Conservation (phyloP, 208 protist genomes). For the Wallacemonas sp. region DNA sequence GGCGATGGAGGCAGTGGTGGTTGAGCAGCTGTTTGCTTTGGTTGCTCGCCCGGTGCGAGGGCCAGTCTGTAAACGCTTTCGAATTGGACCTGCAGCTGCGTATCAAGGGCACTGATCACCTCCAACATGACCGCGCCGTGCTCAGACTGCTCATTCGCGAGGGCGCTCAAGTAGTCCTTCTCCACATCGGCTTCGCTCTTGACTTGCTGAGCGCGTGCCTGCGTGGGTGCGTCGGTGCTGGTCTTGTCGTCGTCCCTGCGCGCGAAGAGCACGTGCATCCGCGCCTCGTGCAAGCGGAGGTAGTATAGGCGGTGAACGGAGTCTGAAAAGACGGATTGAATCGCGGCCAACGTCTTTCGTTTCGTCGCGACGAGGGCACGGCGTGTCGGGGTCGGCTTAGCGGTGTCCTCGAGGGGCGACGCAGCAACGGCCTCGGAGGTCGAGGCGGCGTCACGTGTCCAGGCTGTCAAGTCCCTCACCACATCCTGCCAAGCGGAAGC, state of each 20-base stretch:
- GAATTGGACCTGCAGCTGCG: slow-evolving; percentile 28
- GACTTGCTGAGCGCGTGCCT: neutral
- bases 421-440: too few relatives aligned
- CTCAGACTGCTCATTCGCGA: slow-evolving; percentile 24
- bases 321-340: slow-evolving; percentile 16
- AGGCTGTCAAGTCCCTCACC: neutral
- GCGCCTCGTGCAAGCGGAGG: slow-evolving; percentile 33
- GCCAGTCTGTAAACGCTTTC: slow-evolving; percentile 5
- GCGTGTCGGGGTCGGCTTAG: slow-evolving; percentile 9
- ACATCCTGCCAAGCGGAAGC: neutral
- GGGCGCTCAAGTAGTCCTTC: slow-evolving; percentile 23
- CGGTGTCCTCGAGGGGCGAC: too few relatives aligned
- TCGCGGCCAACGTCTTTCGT: neutral
- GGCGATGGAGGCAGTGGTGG: neutral
- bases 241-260: neutral
- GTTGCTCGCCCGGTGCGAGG: neutral
- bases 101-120: slow-evolving; percentile 31
- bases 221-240: neutral
- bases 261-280: slow-evolving; percentile 33
- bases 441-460: neutral
- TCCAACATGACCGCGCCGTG: slow-evolving; percentile 27
- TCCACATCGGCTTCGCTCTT: neutral
- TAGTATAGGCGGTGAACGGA: slow-evolving; percentile 26
- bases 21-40: too few relatives aligned
- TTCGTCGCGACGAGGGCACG: slow-evolving; percentile 4